Evolutionary conservation across 192 early-diverging fungal species (phyloP), one percentile per base, ranked within the genome.

Genomic region (Cetraspora pellucida): DNA sequence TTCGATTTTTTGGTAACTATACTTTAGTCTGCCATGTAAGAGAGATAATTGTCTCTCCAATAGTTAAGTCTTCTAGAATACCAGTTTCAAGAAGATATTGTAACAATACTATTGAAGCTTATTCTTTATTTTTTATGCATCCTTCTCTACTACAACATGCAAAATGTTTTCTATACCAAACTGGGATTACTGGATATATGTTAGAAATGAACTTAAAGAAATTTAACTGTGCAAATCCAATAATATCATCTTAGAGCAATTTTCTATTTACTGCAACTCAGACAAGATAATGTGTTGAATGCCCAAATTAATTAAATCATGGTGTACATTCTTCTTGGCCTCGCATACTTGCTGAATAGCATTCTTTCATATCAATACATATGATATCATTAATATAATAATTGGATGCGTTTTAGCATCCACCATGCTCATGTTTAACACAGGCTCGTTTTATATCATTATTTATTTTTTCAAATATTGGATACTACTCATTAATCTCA

Each of bases 341-440:
- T 3, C 30, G 47, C 49, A 55, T 71, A 71, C 69, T 71, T 49
- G 69, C 47, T 11, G 50, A 49, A 28, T 71, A 72, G 17, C 28
- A 72, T 57, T 30, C 25, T 27, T 72, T 72, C 70, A 72, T 72
- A 27, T 72, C n/a, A n/a, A 72, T 72, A 46, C 21, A 68, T 68
- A 49, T 0, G 47, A 68, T 45, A 47, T 68, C 66, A 23, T 10
- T 17, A n/a, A 68, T 17, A 23, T 68, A 45, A 25, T 68, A 68
- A 46, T 68, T 47, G 25, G 66, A 21, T 47, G 21, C 25, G 27
- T 69, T 69, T 30, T 52, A 57, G 54, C 52, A 6, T 57, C 54
- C 52, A 8, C 30, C 71, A 43, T 72, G 52, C 9, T 27, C 30
- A 72, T 72, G 71, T 43, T 72, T 10, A 10, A 54, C 50, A 52